Percentiles rank a stretch among this genome's conserved stretches.
Evolutionary conservation across 192 early-diverging fungal species (phyloP).

Genomic region (Pilaira anomala): DNA sequence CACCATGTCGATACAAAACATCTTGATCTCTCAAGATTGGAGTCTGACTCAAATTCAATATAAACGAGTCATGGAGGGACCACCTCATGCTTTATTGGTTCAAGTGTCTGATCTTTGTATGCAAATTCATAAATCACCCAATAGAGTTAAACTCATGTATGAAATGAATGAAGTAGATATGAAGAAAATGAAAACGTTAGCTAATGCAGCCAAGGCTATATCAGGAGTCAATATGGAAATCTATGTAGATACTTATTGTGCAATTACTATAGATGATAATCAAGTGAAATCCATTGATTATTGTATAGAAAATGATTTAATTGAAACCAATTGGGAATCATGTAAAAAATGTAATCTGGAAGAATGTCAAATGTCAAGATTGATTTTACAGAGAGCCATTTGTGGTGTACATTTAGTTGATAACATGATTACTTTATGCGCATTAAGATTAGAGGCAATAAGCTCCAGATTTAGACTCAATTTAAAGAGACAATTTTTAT

Average conservation of each 20-base stretch:
- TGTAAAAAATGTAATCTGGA: slow-evolving; percentile 17
- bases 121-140: slow-evolving; percentile 11
- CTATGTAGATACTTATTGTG: slow-evolving; percentile 25
- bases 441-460: slow-evolving; percentile 33
- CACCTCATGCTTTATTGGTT: slow-evolving; percentile 24
- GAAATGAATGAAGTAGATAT: slow-evolving; percentile 15
- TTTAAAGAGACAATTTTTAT: slow-evolving; percentile 35
- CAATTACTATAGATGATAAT: slow-evolving; percentile 31
- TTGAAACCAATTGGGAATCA: not conserved
- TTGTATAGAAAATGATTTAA: not conserved
- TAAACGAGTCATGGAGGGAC: slow-evolving; percentile 17
- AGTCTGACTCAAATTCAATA: slow-evolving; percentile 28
- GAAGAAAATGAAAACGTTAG: slow-evolving; percentile 28
- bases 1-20: not conserved
- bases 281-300: not conserved
- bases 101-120: slow-evolving; percentile 27
- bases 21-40: not conserved
- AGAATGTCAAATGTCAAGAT: not conserved
- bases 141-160: not conserved
- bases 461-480: slow-evolving; percentile 34
- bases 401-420: slow-evolving; percentile 21
- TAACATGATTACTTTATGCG: slow-evolving; percentile 18
- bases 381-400: slow-evolving; percentile 18
- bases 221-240: slow-evolving; percentile 10
- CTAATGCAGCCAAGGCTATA: slow-evolving; percentile 18